Evolutionary conservation across 1,139 yeast species (phyloP), one percentile per base, ranked within the genome.

Genomic region (Taphrina confusa): DNA sequence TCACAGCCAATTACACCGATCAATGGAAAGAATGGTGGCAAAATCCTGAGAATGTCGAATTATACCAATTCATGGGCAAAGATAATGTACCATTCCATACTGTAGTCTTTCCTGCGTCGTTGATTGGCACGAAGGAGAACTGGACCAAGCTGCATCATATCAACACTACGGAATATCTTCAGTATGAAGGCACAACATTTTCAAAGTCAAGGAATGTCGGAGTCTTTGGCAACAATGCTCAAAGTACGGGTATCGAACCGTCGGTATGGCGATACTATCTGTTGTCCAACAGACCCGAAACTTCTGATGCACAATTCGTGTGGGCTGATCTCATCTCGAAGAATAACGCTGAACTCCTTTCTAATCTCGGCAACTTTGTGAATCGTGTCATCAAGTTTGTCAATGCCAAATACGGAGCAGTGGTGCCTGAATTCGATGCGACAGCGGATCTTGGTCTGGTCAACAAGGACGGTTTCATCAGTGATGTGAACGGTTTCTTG

Each of bases 11-110:
- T 73, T 94, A 91, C 75, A 85, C 90, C 65, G 80, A 87, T 62
- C 82, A 82, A 23, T 87, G 91, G 81, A 82, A 89, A 81, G 72
- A 80, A 69, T 87, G 96, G 94, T 92, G 99, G 99, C 85, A 83
- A 75, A 79, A 87, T 71, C 95, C 95, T 20, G 90, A 90, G 61
- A 75, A 83, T 59, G 96, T 92, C 65, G 77, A 87, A 67, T 78
- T 94, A 66, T 90, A 87, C 73, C 98, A 92, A 77, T 92, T 92
- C 74, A 92, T 92, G 99, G 99, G 99, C 76, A 92, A 92, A 75
- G 99, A 92, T 74, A 92, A 92, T 70, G 97, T 91, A 68, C 97
- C 97, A 40, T 92, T 92, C 88, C 99, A 92, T 71, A 87, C 96
- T 1, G 98, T 94, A 63, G 95, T 92, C 62, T 92, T 91, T 88